phyloP scores from a whole-genome alignment of 2,329 filamentous ascomycete genomes.

The Monosporascus sp. region DNA sequence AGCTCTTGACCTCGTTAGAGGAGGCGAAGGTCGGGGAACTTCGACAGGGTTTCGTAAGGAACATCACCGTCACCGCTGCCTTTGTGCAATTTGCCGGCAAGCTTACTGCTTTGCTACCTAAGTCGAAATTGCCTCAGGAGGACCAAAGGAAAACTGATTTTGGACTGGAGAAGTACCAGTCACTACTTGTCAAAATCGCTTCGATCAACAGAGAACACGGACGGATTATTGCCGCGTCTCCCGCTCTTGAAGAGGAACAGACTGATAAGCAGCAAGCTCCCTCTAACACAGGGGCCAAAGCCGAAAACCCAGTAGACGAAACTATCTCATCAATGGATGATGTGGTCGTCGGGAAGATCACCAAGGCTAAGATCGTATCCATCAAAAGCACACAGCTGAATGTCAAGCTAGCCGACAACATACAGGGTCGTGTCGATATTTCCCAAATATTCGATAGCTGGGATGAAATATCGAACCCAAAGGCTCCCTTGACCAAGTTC shows the following conservation, averaged over 20 bases:
- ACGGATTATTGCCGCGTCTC: slow-evolving; percentile 55
- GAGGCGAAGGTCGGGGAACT: slow-evolving; percentile 64
- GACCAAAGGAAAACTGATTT: slow-evolving; percentile 65
- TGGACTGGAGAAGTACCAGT: slow-evolving; percentile 71
- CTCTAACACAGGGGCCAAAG: slow-evolving; percentile 30
- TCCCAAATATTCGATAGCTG: slow-evolving; percentile 86
- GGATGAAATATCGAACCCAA: slow-evolving; percentile 79
- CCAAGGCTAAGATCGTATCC: slow-evolving; percentile 73
- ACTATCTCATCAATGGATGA: slow-evolving; percentile 62
- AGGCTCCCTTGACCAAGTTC: slow-evolving; percentile 72
- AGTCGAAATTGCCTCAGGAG: slow-evolving; percentile 69
- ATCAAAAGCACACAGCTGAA: slow-evolving; percentile 91
- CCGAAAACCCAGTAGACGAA: slow-evolving; percentile 54
- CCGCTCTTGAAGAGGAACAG: slow-evolving; percentile 40
- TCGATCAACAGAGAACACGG: slow-evolving; percentile 65
- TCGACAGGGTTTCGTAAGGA: slow-evolving; percentile 76
- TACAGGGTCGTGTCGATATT: slow-evolving; percentile 88
- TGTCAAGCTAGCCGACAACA: slow-evolving; percentile 77
- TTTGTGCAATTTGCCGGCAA: slow-evolving; percentile 85
- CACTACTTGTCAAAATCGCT: slow-evolving; percentile 65
- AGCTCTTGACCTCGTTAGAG: slow-evolving; percentile 65
- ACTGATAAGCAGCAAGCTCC: slow-evolving; percentile 28
- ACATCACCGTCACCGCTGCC: slow-evolving; percentile 72
- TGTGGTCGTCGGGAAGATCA: slow-evolving; percentile 64
- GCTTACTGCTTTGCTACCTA: slow-evolving; percentile 73